A percentile compares a stretch with the other conserved stretches of the same genome.
Evolutionary conservation across 768 basidiomycete species (phyloP).

Genomic region (Cytidiella melzeri): DNA sequence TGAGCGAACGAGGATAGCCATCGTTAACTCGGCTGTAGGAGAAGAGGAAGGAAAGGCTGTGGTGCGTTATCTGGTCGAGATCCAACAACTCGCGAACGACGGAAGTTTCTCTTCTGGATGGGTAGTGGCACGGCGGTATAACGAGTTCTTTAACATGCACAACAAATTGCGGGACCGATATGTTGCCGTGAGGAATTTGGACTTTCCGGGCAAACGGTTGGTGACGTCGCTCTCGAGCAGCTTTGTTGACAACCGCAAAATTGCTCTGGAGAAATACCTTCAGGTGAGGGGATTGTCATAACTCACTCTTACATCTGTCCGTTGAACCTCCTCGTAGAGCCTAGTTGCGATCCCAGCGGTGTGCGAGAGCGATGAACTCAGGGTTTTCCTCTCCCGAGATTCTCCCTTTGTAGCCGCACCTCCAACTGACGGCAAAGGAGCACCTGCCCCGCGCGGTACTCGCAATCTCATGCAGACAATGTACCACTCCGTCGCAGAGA

Average conservation of each 20-base stretch:
- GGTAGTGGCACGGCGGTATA: constrained; percentile 91
- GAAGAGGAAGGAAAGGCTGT: constrained; percentile 88
- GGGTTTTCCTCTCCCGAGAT: constrained; percentile 81
- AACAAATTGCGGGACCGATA: constrained; percentile 78
- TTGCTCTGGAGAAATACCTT: constrained; percentile 82
- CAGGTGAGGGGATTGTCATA: no score
- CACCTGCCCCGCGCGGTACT: constrained; percentile 29
- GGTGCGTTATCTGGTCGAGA: constrained; percentile 86
- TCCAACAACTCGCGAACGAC: constrained; percentile 80
- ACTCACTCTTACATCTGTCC: constrained; percentile 2
- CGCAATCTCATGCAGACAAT: constrained; percentile 78
- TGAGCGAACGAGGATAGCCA: constrained; percentile 76
- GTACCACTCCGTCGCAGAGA: constrained; percentile 88
- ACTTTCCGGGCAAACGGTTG: constrained; percentile 92
- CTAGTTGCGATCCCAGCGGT: constrained; percentile 67
- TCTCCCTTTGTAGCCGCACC: constrained; percentile 73
- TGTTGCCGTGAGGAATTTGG: constrained; percentile 57
- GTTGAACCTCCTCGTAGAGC: constrained; percentile 37
- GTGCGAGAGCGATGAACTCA: constrained; percentile 78
- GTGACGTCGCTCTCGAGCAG: constrained; percentile 82
- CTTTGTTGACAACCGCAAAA: constrained; percentile 77
- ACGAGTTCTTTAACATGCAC: constrained; percentile 90
- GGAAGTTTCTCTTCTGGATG: constrained; percentile 81
- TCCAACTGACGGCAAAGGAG: constrained; percentile 25
- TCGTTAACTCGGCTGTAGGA: constrained; percentile 75